These are phyloP conservation scores for Dactylellina parvicollis DNA, from an alignment of 2,329 filamentous ascomycete genomes.

Conservation along the genomic window DNA sequence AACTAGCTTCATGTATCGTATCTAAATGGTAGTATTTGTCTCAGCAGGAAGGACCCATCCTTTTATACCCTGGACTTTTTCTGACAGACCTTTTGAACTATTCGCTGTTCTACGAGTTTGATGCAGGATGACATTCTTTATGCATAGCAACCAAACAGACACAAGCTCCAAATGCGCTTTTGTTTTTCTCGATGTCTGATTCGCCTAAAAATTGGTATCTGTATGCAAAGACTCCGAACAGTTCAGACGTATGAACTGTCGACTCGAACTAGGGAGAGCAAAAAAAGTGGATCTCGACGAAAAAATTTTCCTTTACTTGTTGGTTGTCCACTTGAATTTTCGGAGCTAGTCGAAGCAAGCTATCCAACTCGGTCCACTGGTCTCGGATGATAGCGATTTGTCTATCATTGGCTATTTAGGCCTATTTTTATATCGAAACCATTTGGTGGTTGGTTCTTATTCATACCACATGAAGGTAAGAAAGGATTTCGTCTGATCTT, in stretches of 20 bases:
- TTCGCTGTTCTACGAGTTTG: constrained; percentile 34
- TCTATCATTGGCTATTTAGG: constrained; percentile 29
- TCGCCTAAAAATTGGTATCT: constrained; percentile 34
- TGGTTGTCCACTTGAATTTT: neutral
- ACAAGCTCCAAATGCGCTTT: constrained; percentile 46
- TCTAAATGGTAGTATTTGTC: constrained; percentile 15
- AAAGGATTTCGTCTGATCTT: constrained; percentile 50
- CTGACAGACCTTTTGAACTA: constrained; percentile 41
- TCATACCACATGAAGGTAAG: neutral
- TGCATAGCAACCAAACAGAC: constrained; percentile 49
- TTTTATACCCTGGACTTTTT: constrained; percentile 34
- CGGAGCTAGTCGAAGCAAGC: constrained; percentile 18
- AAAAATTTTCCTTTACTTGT: constrained; percentile 31
- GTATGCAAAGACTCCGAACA: constrained; percentile 44
- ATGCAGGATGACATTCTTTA: constrained; percentile 54
- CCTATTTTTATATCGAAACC: constrained; percentile 45
- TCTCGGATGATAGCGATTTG: constrained; percentile 41
- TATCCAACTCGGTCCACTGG: constrained; percentile 10
- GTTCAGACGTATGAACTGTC: constrained; percentile 53
- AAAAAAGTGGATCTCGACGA: constrained; percentile 29
- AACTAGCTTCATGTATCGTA: neutral
- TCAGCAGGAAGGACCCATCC: constrained; percentile 9
- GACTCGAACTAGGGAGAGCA: constrained; percentile 21
- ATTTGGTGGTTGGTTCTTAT: neutral
- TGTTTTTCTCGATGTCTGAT: constrained; percentile 47